Percentiles rank a stretch among this genome's conserved stretches.
These are phyloP conservation scores for Colletotrichum higginsianum DNA, from an alignment of 2,329 filamentous ascomycete species.

Conservation along the genomic window DNA sequence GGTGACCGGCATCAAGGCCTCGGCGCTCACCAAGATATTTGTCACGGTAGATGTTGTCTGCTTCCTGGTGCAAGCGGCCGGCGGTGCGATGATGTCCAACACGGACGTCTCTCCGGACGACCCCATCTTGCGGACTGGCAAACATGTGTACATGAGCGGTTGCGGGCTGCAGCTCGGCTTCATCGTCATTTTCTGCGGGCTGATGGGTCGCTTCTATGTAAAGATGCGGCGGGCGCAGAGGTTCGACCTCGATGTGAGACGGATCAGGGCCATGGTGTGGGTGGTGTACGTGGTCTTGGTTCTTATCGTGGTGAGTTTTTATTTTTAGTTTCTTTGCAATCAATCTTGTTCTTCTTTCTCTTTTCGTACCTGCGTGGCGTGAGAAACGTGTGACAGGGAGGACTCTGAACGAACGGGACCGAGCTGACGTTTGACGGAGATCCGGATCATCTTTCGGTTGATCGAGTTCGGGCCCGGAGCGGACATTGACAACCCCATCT, in stretches of 20 bases:
- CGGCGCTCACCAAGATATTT: conserved; percentile 60
- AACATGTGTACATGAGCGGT: conserved; percentile 57
- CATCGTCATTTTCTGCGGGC: conserved; percentile 54
- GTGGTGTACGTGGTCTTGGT: conserved; percentile 52
- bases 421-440: conserved; percentile 49
- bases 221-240: conserved; percentile 45
- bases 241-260: conserved; percentile 46
- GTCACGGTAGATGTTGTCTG: conserved; percentile 64
- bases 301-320: conserved; percentile 54
- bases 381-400: conserved; percentile 19
- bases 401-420: conserved; percentile 31
- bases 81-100: conserved; percentile 55
- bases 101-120: conserved; percentile 44
- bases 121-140: conserved; percentile 51
- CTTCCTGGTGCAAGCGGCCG: conserved; percentile 61
- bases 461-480: conserved; percentile 67
- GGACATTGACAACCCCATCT: conserved; percentile 58
- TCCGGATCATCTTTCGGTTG: conserved; percentile 74
- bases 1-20: conserved; percentile 53
- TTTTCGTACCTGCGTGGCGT: background rate
- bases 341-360: background rate
- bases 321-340: too few relatives aligned
- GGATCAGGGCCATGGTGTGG: conserved; percentile 53
- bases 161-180: conserved; percentile 55
- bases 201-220: conserved; percentile 55